phyloP scores from a whole-genome alignment of 1,284 basidiomycete species.

The Puccinia triticina region DNA sequence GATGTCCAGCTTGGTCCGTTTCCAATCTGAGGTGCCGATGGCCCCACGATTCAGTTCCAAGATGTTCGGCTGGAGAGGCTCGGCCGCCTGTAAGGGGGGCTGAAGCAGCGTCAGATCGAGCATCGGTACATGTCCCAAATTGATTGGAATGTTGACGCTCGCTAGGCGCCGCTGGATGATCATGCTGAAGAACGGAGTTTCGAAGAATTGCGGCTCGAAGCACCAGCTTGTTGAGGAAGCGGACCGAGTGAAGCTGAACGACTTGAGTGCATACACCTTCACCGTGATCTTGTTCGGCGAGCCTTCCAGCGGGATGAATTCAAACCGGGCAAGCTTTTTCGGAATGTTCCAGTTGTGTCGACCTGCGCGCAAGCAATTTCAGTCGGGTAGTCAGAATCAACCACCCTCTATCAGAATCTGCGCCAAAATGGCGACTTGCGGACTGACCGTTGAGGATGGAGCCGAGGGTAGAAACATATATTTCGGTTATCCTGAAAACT shows the following conservation, averaged over 20 bases:
- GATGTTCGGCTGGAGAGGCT: neutral
- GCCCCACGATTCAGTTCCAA: neutral
- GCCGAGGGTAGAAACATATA: constrained; percentile 39
- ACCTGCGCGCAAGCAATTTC: neutral
- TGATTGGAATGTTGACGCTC: neutral
- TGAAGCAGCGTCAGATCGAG: constrained; percentile 1
- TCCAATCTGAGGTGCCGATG: constrained; percentile 11
- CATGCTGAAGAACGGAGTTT: constrained; percentile 11
- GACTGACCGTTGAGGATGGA: constrained; percentile 40
- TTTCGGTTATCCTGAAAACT: constrained; percentile 13
- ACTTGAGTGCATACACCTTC: constrained; percentile 29
- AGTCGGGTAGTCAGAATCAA: neutral
- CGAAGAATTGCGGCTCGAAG: constrained; percentile 27
- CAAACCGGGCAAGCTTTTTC: constrained; percentile 39
- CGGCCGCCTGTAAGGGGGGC: neutral
- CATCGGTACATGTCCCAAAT: neutral
- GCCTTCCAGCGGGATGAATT: constrained; percentile 1
- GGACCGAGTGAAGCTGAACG: constrained; percentile 7
- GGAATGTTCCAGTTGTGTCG: constrained; percentile 42
- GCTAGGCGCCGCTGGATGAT: constrained; percentile 10
- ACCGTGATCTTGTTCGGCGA: constrained; percentile 1
- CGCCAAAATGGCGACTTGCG: neutral
- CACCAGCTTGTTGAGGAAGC: neutral
- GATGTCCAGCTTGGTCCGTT: neutral
- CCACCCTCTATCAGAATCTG: neutral